phyloP scores from a whole-genome alignment of 2,329 filamentous ascomycete genomes.

The Pseudocercospora musae region DNA sequence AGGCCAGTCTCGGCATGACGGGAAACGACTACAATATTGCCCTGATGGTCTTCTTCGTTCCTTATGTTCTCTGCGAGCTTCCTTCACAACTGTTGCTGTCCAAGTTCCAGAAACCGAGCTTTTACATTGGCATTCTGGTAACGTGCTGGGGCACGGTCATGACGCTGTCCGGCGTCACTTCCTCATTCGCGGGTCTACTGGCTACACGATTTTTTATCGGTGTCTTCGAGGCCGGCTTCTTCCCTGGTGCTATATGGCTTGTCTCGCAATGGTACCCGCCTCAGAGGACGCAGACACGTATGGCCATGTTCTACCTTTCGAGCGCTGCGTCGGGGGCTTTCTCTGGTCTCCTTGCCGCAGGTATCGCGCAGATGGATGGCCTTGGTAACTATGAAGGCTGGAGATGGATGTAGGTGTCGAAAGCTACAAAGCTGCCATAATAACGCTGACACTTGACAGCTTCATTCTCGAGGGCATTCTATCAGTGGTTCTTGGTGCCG shows the following conservation, averaged over 20 bases:
- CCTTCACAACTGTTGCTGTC: conserved; percentile 25
- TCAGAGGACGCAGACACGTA: conserved; percentile 19
- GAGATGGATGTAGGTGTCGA: conserved; percentile 45
- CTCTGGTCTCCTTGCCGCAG: conserved; percentile 25
- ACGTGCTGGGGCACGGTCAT: conserved; percentile 23
- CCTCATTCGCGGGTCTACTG: conserved; percentile 69
- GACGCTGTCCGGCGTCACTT: conserved; percentile 57
- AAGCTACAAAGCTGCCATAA: too few relatives aligned
- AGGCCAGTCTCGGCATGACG: conserved; percentile 44
- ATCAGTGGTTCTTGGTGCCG: conserved; percentile 49
- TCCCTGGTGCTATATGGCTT: conserved; percentile 40
- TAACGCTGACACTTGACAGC: neutral
- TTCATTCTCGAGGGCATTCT: conserved; percentile 54
- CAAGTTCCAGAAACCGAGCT: conserved; percentile 36
- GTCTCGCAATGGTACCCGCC: conserved; percentile 28
- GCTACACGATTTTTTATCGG: conserved; percentile 81
- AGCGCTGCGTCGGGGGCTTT: conserved; percentile 25
- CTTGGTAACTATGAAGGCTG: conserved; percentile 40
- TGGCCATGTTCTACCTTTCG: conserved; percentile 24
- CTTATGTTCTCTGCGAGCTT: conserved; percentile 40
- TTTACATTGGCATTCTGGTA: conserved; percentile 29
- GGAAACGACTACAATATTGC: conserved; percentile 50
- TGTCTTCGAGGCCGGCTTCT: conserved; percentile 64
- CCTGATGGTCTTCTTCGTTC: conserved; percentile 53
- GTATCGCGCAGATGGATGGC: conserved; percentile 38